These are phyloP conservation scores for Lathyrus aphaca DNA, from an alignment of 306 rosid species.

Conservation along the genomic window DNA sequence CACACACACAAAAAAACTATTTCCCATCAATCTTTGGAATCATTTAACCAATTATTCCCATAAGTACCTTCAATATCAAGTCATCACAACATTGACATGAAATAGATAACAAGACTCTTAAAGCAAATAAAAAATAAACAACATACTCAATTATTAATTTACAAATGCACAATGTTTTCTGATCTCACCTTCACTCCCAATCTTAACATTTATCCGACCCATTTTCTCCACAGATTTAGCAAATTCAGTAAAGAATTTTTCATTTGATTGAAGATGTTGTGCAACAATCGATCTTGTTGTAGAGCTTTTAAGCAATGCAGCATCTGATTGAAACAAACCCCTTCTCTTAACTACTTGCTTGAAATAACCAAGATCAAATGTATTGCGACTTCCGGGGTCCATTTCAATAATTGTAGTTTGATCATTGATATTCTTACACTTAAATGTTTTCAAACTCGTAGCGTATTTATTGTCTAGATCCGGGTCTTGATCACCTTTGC, in stretches of 20 bases:
- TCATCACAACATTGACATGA: conserved; percentile 6
- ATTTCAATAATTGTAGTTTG: conserved; percentile 58
- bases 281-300: conserved; percentile 47
- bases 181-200: conserved; percentile 69
- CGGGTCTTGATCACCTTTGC: conserved; percentile 74
- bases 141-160: conserved; percentile 38
- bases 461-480: conserved; percentile 65
- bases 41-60: conserved; percentile 22
- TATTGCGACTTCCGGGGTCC: conserved; percentile 84
- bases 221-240: conserved; percentile 78
- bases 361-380: conserved; percentile 77
- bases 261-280: conserved; percentile 48
- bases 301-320: conserved; percentile 54
- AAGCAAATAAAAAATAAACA: neutral
- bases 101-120: conserved; percentile 22
- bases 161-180: conserved; percentile 69
- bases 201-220: conserved; percentile 59
- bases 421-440: conserved; percentile 60
- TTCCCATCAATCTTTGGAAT: conserved; percentile 19
- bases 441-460: conserved; percentile 56
- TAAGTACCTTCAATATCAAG: neutral
- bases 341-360: conserved; percentile 60
- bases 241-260: conserved; percentile 57
- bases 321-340: conserved; percentile 74
- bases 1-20: neutral